Evolutionary conservation across 345 rosid species (phyloP), one percentile per base, ranked within the genome.

Genomic region (Gossypium thurberi): DNA sequence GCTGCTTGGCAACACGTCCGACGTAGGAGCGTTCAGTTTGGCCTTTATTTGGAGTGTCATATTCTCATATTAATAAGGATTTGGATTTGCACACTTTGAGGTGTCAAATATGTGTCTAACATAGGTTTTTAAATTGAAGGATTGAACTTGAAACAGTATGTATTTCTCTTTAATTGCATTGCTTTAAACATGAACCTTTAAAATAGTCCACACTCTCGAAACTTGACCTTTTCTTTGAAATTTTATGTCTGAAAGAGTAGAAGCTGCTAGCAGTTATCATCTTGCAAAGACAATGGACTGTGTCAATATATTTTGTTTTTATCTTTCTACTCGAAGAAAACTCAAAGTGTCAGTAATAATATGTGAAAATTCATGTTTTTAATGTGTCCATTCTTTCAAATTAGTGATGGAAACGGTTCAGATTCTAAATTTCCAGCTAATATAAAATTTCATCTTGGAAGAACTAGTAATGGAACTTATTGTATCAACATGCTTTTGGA

Each of bases 401-500:
- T 21, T 56, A 56, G 28, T 56, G 6, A 60, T 73, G 55, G 37
- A 1, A 25, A 67, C 8, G 37, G 55, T 17, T 48, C 14, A 25
- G 43, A 67, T 26, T 48, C 43, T 25, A 26, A 25, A 56, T 21
- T 56, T 56, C 60, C 37, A 21, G 12, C 17, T 33, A 52, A 51
- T 69, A 4, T 10, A 51, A 28, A 26, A 28, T 69, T 50, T 69
- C 9, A 69, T 51, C 46, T 51, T 28, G 46, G 17, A 51, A 47
- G 50, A 23, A 69, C 25, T 69, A 28, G 44, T 69, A 69, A 69
- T 17, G 59, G 14, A 51, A 47, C 13, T 48, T 26, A 37, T 65
- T 18, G 58, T 47, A 56, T 64, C 70, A 42, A 28, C 43, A 26
- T 60, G 65, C 65, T 14, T 60, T 52, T 75, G 72, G 65, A 78